These are phyloP conservation scores for Podospora tetraspora DNA, from an alignment of 495 filamentous ascomycete genomes.

Conservation along the genomic window DNA sequence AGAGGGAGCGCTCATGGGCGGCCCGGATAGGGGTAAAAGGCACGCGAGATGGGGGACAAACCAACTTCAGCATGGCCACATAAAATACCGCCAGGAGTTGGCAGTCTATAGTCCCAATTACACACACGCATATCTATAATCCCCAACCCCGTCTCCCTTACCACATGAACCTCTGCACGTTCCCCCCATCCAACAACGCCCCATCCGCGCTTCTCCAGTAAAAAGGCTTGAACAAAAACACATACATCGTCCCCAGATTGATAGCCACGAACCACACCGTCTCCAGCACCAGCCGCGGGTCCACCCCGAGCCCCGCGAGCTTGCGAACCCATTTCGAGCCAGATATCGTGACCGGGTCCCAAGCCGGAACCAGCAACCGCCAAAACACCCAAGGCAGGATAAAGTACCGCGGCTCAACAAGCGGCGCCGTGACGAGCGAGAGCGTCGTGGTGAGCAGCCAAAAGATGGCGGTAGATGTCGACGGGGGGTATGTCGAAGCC, in stretches of 20 bases:
- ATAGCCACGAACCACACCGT: constrained; percentile 71
- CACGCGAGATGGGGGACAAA: background rate
- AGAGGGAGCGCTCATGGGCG: background rate
- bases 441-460: constrained; percentile 68
- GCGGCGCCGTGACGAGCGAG: constrained; percentile 77
- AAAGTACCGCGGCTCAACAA: constrained; percentile 93
- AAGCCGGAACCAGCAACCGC: constrained; percentile 67
- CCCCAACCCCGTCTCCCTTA: background rate
- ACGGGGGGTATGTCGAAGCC: constrained; percentile 12
- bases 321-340: constrained; percentile 15
- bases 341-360: constrained; percentile 1
- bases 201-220: constrained; percentile 55
- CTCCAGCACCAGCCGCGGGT: constrained; percentile 58
- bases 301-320: constrained; percentile 4
- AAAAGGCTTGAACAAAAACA: constrained; percentile 77
- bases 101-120: background rate
- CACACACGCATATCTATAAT: background rate
- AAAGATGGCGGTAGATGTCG: constrained; percentile 48
- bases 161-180: constrained; percentile 92
- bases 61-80: background rate
- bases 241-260: constrained; percentile 68
- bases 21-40: background rate
- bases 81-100: background rate
- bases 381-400: constrained; percentile 94
- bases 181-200: constrained; percentile 61